These are phyloP conservation scores for Boletus reticuloceps DNA, from an alignment of 768 basidiomycete species.

Conservation along the genomic window DNA sequence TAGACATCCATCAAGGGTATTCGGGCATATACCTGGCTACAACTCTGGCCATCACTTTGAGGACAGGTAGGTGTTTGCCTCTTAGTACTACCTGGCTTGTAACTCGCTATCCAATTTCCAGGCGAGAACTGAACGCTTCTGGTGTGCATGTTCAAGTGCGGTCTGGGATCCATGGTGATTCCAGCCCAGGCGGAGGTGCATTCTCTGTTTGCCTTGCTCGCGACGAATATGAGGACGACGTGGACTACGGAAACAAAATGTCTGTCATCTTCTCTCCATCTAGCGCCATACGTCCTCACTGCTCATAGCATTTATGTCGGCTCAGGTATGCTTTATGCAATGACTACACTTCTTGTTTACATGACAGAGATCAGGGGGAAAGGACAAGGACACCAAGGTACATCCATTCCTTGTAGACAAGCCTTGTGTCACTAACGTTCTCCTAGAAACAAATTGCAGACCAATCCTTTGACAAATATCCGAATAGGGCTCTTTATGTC, in stretches of 20 bases:
- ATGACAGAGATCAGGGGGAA: constrained; percentile 18
- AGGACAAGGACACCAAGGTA: constrained; percentile 11
- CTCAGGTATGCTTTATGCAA: constrained; percentile 15
- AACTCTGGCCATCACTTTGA: background rate
- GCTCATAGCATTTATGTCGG: constrained; percentile 34
- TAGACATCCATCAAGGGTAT: background rate
- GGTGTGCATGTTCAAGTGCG: background rate
- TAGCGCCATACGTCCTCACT: background rate
- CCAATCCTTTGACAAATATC: constrained; percentile 23
- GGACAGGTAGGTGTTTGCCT: background rate
- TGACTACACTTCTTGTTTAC: background rate
- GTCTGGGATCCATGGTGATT: background rate
- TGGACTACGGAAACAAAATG: constrained; percentile 33
- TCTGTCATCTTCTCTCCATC: constrained; percentile 16
- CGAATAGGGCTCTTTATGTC: constrained; percentile 23
- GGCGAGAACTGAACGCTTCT: background rate
- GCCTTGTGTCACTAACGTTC: background rate
- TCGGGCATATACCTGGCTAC: background rate
- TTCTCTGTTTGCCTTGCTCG: background rate
- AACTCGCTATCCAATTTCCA: background rate
- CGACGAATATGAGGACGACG: background rate
- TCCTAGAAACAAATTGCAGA: constrained; percentile 19
- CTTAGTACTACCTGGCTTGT: background rate
- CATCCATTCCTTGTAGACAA: background rate
- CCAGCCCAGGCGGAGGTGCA: background rate